phyloP scores from a whole-genome alignment of 1,284 basidiomycete species.

The Rhodotorula sp. region DNA sequence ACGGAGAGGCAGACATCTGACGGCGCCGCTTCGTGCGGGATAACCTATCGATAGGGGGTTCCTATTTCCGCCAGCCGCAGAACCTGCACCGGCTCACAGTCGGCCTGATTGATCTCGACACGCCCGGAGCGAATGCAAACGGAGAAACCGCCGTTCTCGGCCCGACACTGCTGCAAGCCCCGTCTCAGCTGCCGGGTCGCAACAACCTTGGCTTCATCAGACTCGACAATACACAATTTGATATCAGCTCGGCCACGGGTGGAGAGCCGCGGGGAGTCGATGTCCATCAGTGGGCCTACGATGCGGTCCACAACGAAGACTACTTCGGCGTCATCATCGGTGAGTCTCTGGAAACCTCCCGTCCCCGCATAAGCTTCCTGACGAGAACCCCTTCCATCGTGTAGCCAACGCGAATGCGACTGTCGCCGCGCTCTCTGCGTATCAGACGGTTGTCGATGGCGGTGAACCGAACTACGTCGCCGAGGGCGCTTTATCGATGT shows the following conservation, averaged over 20 bases:
- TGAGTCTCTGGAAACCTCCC: neutral
- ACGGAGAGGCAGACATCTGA: neutral
- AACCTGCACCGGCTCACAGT: slow-evolving; percentile 38
- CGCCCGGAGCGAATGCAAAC: slow-evolving; percentile 41
- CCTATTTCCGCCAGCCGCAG: slow-evolving; percentile 41
- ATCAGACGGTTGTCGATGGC: slow-evolving; percentile 39
- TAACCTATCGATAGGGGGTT: slow-evolving; percentile 23
- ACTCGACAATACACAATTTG: slow-evolving; percentile 21
- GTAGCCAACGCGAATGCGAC: slow-evolving; percentile 46
- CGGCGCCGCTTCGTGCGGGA: neutral
- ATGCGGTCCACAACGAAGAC: slow-evolving; percentile 45
- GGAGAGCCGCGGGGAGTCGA: slow-evolving; percentile 4
- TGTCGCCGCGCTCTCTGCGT: slow-evolving; percentile 36
- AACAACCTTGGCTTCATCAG: slow-evolving; percentile 18
- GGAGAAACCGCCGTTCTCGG: slow-evolving; percentile 44
- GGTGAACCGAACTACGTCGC: slow-evolving; percentile 1
- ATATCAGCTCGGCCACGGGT: slow-evolving; percentile 16
- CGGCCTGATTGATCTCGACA: slow-evolving; percentile 47
- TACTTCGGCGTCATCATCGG: slow-evolving; percentile 46
- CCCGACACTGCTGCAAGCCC: slow-evolving; percentile 41
- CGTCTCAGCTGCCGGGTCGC: slow-evolving; percentile 14
- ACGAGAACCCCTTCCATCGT: too few relatives aligned
- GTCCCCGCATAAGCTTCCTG: too few relatives aligned
- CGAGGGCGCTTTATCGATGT: slow-evolving; percentile 42
- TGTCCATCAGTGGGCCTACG: slow-evolving; percentile 41